phyloP scores from a whole-genome alignment of 169 alveolate species.

The Blepharisma undulans region DNA sequence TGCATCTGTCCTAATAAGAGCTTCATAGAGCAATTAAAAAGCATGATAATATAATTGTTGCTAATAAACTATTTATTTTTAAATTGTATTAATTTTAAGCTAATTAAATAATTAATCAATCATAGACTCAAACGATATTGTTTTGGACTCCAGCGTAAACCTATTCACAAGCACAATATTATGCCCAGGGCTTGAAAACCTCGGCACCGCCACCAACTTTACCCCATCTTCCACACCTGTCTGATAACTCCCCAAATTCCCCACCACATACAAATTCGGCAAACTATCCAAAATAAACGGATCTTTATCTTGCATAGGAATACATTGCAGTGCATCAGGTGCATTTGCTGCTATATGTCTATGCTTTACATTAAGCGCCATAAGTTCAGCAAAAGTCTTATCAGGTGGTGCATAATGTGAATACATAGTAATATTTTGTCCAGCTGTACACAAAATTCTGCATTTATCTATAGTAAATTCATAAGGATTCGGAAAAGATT shows the following conservation, averaged over 20 bases:
- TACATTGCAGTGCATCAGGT: conserved; percentile 65
- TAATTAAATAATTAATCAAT: neutral
- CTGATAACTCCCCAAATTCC: conserved; percentile 42
- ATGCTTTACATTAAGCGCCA: conserved; percentile 39
- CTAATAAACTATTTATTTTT: no score
- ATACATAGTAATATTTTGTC: conserved; percentile 51
- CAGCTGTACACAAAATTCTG: conserved; percentile 55
- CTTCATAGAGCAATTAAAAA: no score
- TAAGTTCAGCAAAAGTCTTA: conserved; percentile 31
- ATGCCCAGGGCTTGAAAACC: neutral
- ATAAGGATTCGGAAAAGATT: conserved; percentile 60
- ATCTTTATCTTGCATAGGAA: conserved; percentile 53
- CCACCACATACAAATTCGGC: conserved; percentile 56
- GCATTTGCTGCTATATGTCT: conserved; percentile 68
- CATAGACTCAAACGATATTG: neutral
- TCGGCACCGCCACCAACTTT: conserved; percentile 14
- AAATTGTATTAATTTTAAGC: no score
- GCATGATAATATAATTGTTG: no score
- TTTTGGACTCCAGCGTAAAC: conserved; percentile 16
- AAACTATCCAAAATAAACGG: conserved; percentile 55
- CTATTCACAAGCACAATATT: conserved; percentile 35
- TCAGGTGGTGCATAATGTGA: neutral
- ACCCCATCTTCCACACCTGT: conserved; percentile 23
- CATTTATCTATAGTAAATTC: conserved; percentile 50
- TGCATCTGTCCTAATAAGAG: no score